phyloP scores from a whole-genome alignment of 2,329 filamentous ascomycete genomes.

The Emmonsia crescens region DNA sequence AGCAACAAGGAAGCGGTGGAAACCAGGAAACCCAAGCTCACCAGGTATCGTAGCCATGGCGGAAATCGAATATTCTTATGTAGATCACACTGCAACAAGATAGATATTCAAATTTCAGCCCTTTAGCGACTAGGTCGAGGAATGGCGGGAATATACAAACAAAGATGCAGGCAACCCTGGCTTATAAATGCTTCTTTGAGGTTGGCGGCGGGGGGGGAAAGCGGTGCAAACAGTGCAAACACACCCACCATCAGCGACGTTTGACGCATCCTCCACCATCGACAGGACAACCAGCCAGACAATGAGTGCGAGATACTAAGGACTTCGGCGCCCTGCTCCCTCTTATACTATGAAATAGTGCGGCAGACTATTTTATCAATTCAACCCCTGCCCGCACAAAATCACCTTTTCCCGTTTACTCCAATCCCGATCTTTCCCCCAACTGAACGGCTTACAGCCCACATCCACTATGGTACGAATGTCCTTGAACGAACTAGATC shows the following conservation, averaged over 20 bases:
- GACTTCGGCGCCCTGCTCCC: not conserved
- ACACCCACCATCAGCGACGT: constrained; percentile 7
- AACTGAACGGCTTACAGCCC: not conserved
- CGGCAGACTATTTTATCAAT: not conserved
- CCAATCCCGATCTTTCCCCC: not conserved
- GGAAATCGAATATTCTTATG: constrained; percentile 10
- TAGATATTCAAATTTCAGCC: constrained; percentile 1
- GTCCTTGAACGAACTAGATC: not conserved
- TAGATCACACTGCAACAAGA: not conserved
- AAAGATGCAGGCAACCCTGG: not conserved
- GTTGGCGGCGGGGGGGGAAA: constrained; percentile 4
- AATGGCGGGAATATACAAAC: not conserved
- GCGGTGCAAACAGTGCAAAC: constrained; percentile 27
- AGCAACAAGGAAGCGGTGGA: no score
- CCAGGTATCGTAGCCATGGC: constrained; percentile 47
- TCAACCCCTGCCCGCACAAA: not conserved
- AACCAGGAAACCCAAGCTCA: constrained; percentile 22
- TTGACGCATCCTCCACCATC: constrained; percentile 9
- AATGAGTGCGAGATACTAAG: not conserved
- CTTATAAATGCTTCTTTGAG: not conserved
- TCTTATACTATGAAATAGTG: not conserved
- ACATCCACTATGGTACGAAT: constrained; percentile 13
- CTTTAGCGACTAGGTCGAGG: not conserved
- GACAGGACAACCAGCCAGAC: constrained; percentile 2
- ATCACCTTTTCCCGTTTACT: not conserved